Evolutionary conservation across 441 rosid species (phyloP), one percentile per base, ranked within the genome.

Genomic region (Adansonia gregorii): DNA sequence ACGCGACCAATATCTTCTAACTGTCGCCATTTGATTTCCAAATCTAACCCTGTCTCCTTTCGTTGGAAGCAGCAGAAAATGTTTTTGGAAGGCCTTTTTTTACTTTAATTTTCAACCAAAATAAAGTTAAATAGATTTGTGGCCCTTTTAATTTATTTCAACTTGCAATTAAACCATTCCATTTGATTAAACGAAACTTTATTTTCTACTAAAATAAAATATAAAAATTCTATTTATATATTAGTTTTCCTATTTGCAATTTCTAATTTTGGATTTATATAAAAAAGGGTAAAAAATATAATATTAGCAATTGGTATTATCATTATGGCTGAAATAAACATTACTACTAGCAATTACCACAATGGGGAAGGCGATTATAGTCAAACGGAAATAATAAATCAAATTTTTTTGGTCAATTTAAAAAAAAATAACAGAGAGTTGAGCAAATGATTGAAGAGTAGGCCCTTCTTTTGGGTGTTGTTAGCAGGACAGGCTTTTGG

Each of bases 1-100:
- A 75, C 80, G 84, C 78, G 80, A 67, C 41, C 17, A 3, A 60
- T 55, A 61, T 67, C 79, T 20, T 67, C 79, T 20, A 74, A 74
- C 73, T 60, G 81, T 39, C 20, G 27, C 41, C 10, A 1, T 35
- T 58, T 68, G 20, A 8, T 64, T 82, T 63, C 77, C 66, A 65
- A 73, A 35, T 55, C 55, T 73, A 60, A n/a, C 79, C 79, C 46
- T 66, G 7, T 43, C 17, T 72, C 43, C 0, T 60, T 22, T 48
- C 12, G 0, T 12, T 31, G 12, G n/a, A 17, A 59, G 65, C 39
- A 22, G 65, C 39, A 60, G 39, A 59, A 59, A 59, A 3, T 59
- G 31, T 59, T 59, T 58, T 6, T 17, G 2, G 7, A 12, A 3
- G 14, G 12, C 11, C 0, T 49, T 49, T 2, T 51, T 61, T 24